phyloP scores from a whole-genome alignment of 495 filamentous ascomycete genomes.

The Neurospora tetraspora region DNA sequence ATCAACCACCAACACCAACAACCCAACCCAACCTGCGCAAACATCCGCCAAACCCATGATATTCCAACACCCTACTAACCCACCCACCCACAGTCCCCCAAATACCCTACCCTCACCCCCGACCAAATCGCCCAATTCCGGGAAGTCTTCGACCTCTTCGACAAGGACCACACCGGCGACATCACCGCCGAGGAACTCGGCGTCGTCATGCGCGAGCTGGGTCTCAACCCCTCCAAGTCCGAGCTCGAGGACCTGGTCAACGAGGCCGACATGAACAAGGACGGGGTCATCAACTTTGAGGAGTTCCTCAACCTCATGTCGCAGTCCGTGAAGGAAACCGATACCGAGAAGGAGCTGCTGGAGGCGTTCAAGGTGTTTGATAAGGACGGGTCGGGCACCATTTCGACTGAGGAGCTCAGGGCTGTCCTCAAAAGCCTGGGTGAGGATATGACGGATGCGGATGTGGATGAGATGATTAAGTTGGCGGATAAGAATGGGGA shows the following conservation, averaged over 20 bases:
- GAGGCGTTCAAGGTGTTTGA: constrained; percentile 41
- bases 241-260: constrained; percentile 39
- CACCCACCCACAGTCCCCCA: not conserved
- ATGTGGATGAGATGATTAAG: constrained; percentile 40
- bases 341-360: constrained; percentile 36
- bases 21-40: too few species aligned
- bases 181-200: constrained; percentile 35
- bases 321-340: constrained; percentile 24
- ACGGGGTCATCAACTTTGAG: constrained; percentile 37
- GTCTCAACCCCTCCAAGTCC: constrained; percentile 31
- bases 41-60: not conserved
- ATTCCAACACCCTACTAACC: not conserved
- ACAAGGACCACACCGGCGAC: constrained; percentile 77
- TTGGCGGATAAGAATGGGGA: constrained; percentile 38
- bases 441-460: constrained; percentile 35
- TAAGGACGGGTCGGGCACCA: constrained; percentile 37
- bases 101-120: not conserved
- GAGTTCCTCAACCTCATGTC: constrained; percentile 42
- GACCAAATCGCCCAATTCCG: constrained; percentile 81
- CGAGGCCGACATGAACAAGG: constrained; percentile 36
- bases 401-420: constrained; percentile 34
- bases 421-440: constrained; percentile 36
- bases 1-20: not conserved
- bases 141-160: constrained; percentile 88
- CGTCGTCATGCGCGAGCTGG: constrained; percentile 36